These are phyloP conservation scores for Pseudogymnoascus sp. DNA, from an alignment of 2,329 filamentous ascomycete species.

Conservation along the genomic window DNA sequence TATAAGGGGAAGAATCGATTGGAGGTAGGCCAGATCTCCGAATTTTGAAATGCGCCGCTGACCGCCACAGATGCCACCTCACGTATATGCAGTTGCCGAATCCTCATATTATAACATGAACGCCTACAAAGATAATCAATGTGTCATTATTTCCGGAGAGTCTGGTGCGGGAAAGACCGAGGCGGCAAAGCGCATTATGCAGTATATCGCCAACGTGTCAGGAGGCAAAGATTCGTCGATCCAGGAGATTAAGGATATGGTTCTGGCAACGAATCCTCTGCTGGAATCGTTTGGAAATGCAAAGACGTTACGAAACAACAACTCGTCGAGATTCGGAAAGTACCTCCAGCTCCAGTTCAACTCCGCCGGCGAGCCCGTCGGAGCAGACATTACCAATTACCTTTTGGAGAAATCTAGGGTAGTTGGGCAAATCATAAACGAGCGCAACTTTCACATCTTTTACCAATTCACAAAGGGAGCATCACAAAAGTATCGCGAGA, in stretches of 20 bases:
- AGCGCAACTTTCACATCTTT: constrained; percentile 98
- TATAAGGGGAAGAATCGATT: constrained; percentile 96
- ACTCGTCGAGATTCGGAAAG: constrained; percentile 96
- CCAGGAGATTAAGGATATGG: constrained; percentile 98
- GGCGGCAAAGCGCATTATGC: constrained; percentile 97
- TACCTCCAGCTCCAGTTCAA: constrained; percentile 98
- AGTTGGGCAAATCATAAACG: constrained; percentile 86
- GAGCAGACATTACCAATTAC: constrained; percentile 97
- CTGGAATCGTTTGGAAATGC: constrained; percentile 97
- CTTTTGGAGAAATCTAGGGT: constrained; percentile 91
- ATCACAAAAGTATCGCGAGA: constrained; percentile 73
- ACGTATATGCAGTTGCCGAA: constrained; percentile 96
- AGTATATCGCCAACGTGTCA: constrained; percentile 97
- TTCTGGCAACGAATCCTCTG: constrained; percentile 92
- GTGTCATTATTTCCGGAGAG: constrained; percentile 97
- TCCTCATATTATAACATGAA: constrained; percentile 99
- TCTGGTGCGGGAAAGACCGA: constrained; percentile 98
- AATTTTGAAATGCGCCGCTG: constrained; percentile 14
- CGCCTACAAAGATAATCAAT: constrained; percentile 97
- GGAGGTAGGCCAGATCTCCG: constrained; percentile 44
- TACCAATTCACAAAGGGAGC: constrained; percentile 98
- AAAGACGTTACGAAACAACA: constrained; percentile 96
- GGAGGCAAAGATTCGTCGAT: constrained; percentile 66
- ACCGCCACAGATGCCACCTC: constrained; percentile 58
- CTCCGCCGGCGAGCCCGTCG: constrained; percentile 77